Evolutionary conservation across 2,329 filamentous ascomycete genomes (phyloP).

Genomic region (Sodiomyces alkalinus): DNA sequence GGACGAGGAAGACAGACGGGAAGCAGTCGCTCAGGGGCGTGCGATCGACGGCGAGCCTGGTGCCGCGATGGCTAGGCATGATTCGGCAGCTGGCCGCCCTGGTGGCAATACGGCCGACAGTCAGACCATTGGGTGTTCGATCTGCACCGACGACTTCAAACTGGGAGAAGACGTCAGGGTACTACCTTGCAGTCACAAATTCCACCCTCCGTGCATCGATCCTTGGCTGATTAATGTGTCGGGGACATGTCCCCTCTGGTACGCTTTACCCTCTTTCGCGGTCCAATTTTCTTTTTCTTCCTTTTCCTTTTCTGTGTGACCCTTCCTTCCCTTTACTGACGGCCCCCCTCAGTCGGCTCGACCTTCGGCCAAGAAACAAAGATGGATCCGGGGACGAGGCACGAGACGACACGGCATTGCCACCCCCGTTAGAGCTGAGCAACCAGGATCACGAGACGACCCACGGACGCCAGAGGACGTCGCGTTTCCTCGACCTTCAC

Average conservation of each 20-base stretch:
- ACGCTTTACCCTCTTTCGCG: slow-evolving; percentile 16
- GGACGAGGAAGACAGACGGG: no score
- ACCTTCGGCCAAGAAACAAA: slow-evolving; percentile 29
- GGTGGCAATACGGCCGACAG: slow-evolving; percentile 10
- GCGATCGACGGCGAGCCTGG: background rate
- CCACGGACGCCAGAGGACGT: slow-evolving; percentile 20
- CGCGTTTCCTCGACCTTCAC: slow-evolving; percentile 40
- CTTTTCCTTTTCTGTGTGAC: slow-evolving; percentile 7
- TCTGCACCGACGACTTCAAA: slow-evolving; percentile 55
- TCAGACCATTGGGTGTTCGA: slow-evolving; percentile 42
- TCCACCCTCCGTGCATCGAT: slow-evolving; percentile 52
- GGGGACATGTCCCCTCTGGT: slow-evolving; percentile 56
- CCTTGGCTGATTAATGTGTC: slow-evolving; percentile 57
- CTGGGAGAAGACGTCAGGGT: slow-evolving; percentile 53
- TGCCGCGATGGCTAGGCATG: background rate
- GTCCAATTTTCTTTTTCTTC: no score
- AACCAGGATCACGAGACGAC: slow-evolving; percentile 17
- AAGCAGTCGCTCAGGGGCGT: no score
- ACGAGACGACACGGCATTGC: slow-evolving; percentile 14
- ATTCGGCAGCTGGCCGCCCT: background rate
- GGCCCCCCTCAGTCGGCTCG: slow-evolving; percentile 31
- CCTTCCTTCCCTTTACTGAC: no score
- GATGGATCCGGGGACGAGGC: slow-evolving; percentile 9
- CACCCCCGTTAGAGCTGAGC: slow-evolving; percentile 27
- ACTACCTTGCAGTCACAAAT: slow-evolving; percentile 52